Evolutionary conservation across 192 early-diverging fungal species (phyloP), one percentile per base, ranked within the genome.

Genomic region (Backusella parvicylindrica): DNA sequence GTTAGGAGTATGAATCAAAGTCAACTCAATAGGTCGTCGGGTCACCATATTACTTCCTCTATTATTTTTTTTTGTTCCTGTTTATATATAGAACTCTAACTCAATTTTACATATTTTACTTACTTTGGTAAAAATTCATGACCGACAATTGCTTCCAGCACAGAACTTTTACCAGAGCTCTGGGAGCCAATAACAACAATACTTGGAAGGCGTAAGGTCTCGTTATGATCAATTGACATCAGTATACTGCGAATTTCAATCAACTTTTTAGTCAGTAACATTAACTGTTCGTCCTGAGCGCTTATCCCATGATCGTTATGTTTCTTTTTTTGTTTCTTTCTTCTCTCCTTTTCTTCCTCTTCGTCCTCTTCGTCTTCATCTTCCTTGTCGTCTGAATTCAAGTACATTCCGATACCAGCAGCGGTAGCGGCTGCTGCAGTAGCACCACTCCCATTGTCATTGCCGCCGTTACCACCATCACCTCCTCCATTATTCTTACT

Each of bases 201-300:
- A 81, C 92, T 94, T 0, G 98, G 98, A 15, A 99, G 79, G 72
- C 89, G 91, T 50, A 98, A 86, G 11, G 91, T 90, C 53, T 88
- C 87, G 56, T 90, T 89, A 70, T 86, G 89, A 72, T 94, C 87
- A 73, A 99, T 92, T 3, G 92, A 92, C 73, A 96, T 96, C 33
- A 99, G 87, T 38, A 97, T 91, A 76, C 93, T 97, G 66, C 97
- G 91, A 35, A 99, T 92, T 81, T 99, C 96, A 30, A 99, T 95
- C 49, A 99, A 81, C 82, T 94, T 96, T 76, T 95, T 95, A 13
- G 96, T 99, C 71, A 99, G 78, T 73, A 91, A 75, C 92, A 95
- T 93, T 33, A 95, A 88, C 72, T 94, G 89, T 47, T 93, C 87
- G 67, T 94, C 92, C n/a, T 91, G 90, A 11, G 84, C 84, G 15